Evolutionary conservation across 148 eudicot genomes (phyloP), one percentile per base, ranked within the genome.

Genomic region (Rhododendron griersonianum): DNA sequence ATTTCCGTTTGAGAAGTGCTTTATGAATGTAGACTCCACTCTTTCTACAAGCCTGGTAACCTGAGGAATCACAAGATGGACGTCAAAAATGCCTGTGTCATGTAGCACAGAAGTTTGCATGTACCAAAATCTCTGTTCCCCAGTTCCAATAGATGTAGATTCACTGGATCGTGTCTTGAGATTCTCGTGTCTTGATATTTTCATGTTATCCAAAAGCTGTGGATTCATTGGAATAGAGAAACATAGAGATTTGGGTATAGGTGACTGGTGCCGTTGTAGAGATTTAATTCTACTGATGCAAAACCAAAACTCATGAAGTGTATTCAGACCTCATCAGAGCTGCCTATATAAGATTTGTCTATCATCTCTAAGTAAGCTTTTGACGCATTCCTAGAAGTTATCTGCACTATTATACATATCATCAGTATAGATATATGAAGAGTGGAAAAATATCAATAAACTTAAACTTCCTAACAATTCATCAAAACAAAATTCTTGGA

Each of bases 271-370:
- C 30, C 5, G 33, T 65, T 65, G 30, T 65, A 65, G 30, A 73
- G 23, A 21, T 51, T 84, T 7, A 48, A 74, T 51, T 51, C 30
- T 61, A 28, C 11, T 47, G 51, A 61, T 7, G 19, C 47, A 11
- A 41, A 47, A 30, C 47, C 50, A 14, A 51, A 80, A 79, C 53
- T 73, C 11, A 39, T 23, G 47, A 85, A 30, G 63, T 28, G 74
- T 67, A 28, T 28, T 67, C 37, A 67, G 0, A 94, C 98, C 98
- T 94, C 96, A 35, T 96, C 98, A 35, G 92, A 92, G 87, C 89
- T 93, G 78, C 98, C 98, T 67, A 96, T 65, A 86, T 86, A 93
- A 83, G 98, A 96, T 84, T 92, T 89, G 84, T 94, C 98, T 83
- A 96, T 92, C 23, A 90, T 89, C 91, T 92, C 91, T 93, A 96